A percentile compares a stretch with the other conserved stretches of the same genome.
These are phyloP conservation scores for Penicillium dipodomyicola DNA, from an alignment of 495 filamentous ascomycete genomes.

Conservation along the genomic window DNA sequence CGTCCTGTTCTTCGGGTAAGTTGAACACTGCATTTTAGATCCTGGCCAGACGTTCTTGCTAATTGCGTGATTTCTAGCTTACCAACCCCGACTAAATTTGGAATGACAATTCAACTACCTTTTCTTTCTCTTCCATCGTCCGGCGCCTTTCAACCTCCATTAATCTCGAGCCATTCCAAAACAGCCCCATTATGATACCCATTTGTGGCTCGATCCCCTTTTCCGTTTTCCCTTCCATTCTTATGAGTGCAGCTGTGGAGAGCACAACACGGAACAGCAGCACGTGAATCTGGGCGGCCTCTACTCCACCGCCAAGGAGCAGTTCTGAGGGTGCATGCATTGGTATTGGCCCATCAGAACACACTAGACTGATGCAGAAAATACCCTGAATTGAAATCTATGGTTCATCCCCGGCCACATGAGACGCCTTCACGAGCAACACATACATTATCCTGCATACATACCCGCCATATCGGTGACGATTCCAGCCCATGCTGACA, in stretches of 20 bases:
- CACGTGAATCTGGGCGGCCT: not conserved
- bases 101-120: conserved; percentile 4
- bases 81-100: conserved; percentile 52
- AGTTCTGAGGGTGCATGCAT: not conserved
- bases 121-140: conserved; percentile 11
- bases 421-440: conserved; percentile 9
- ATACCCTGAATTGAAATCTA: conserved; percentile 9
- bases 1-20: conserved; percentile 55
- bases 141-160: conserved; percentile 24
- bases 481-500: not conserved
- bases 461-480: not conserved
- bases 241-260: conserved; percentile 19
- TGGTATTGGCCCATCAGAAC: not conserved
- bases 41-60: conserved; percentile 13
- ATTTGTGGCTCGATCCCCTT: conserved; percentile 37
- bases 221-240: conserved; percentile 32
- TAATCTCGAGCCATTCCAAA: conserved; percentile 38
- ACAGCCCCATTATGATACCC: conserved; percentile 49
- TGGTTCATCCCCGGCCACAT: not conserved
- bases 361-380: conserved; percentile 4
- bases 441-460: conserved; percentile 15
- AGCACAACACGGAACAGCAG: conserved; percentile 11
- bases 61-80: conserved; percentile 36
- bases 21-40: conserved; percentile 1
- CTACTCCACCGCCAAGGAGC: not conserved